Evolutionary conservation across 108 stramenopile genomes (phyloP).

Genomic region (Nitzschia inconspicua): DNA sequence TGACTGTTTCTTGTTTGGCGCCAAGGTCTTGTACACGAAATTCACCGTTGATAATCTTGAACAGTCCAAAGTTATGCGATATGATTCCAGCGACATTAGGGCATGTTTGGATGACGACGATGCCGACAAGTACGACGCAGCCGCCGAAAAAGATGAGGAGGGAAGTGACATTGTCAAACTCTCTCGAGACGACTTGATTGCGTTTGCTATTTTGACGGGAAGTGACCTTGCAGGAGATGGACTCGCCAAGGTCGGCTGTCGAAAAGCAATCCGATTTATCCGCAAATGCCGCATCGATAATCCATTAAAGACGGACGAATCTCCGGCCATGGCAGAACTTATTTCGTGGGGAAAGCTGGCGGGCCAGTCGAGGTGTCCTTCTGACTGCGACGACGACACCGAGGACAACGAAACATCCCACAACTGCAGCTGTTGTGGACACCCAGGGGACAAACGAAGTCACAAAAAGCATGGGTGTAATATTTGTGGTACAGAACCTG

Average conservation of each 20-base stretch:
- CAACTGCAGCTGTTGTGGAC: slow-evolving; percentile 57
- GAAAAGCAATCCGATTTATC: slow-evolving; percentile 75
- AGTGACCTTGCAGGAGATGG: slow-evolving; percentile 72
- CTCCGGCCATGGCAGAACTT: slow-evolving; percentile 49
- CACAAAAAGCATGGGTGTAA: slow-evolving; percentile 73
- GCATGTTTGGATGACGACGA: slow-evolving; percentile 26
- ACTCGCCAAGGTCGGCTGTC: slow-evolving; percentile 58
- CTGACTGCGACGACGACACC: not conserved
- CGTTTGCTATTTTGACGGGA: slow-evolving; percentile 76
- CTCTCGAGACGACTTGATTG: slow-evolving; percentile 59
- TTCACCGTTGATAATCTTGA: slow-evolving; percentile 82
- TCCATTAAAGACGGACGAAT: slow-evolving; percentile 32
- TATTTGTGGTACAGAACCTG: slow-evolving; percentile 71
- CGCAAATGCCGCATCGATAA: slow-evolving; percentile 53
- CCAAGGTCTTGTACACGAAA: slow-evolving; percentile 82
- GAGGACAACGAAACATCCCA: not conserved
- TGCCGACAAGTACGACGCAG: slow-evolving; percentile 7
- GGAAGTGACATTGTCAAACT: slow-evolving; percentile 32
- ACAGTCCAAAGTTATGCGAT: slow-evolving; percentile 53
- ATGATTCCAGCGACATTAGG: slow-evolving; percentile 45
- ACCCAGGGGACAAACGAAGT: slow-evolving; percentile 51
- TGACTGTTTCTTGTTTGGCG: slow-evolving; percentile 95
- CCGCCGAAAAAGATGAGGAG: not conserved
- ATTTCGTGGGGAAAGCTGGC: slow-evolving; percentile 46
- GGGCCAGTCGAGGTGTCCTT: too few species aligned